Evolutionary conservation across 1,139 yeast species (phyloP).

Genomic region (Yamadazyma sp.): DNA sequence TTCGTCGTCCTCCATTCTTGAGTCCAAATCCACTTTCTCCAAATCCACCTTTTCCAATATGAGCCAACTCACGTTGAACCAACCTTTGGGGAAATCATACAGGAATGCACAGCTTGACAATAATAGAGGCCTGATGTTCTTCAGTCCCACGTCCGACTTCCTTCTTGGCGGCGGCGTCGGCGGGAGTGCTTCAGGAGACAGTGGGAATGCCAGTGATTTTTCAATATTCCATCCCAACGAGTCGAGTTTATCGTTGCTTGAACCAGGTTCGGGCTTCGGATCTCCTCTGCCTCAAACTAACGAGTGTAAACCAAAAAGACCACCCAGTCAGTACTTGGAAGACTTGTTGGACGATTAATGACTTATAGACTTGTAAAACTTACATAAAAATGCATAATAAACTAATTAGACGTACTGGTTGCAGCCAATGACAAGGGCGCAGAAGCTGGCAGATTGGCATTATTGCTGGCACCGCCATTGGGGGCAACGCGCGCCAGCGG

Average conservation of each 20-base stretch:
- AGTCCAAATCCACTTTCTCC: slow-evolving; percentile 12
- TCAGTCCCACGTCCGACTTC: slow-evolving; percentile 28
- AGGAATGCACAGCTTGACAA: slow-evolving; percentile 18
- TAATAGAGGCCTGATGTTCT: slow-evolving; percentile 34
- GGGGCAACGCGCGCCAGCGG: background rate
- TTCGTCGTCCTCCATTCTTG: slow-evolving; percentile 27
- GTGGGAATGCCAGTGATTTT: background rate
- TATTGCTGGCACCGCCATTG: background rate
- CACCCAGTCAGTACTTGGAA: slow-evolving; percentile 35
- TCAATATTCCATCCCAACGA: slow-evolving; percentile 1
- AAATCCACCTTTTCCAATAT: slow-evolving; percentile 12
- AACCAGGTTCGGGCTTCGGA: slow-evolving; percentile 2
- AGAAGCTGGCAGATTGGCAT: background rate
- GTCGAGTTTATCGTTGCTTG: slow-evolving; percentile 8
- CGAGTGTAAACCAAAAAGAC: slow-evolving; percentile 17
- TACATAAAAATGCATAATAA: background rate
- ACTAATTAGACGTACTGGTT: too few species aligned
- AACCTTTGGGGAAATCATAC: slow-evolving; percentile 25
- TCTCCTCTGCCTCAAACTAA: background rate
- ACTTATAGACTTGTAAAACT: background rate
- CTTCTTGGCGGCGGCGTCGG: slow-evolving; percentile 1
- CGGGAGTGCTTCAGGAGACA: background rate
- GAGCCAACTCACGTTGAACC: slow-evolving; percentile 16
- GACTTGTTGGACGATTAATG: slow-evolving; percentile 20
- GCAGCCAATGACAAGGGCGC: too few species aligned